These are phyloP conservation scores for Corrigiola litoralis DNA, from an alignment of 179 eudicot species.

Conservation along the genomic window DNA sequence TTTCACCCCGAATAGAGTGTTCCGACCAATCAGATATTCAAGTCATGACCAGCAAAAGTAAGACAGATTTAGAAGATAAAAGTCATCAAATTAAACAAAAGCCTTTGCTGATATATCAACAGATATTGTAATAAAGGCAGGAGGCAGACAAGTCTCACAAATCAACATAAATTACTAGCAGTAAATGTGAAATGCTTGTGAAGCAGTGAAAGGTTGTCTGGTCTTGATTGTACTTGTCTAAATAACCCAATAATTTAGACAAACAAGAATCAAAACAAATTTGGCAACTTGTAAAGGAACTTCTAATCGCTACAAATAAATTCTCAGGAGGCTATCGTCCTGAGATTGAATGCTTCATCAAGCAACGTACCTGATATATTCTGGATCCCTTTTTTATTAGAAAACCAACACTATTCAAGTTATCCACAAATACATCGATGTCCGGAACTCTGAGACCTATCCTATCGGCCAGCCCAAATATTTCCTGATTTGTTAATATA, in stretches of 20 bases:
- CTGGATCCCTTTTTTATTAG: conserved; percentile 90
- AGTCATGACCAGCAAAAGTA: no score
- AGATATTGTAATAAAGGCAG: no score
- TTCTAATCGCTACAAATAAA: not conserved
- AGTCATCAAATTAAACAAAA: not conserved
- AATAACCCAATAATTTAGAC: not conserved
- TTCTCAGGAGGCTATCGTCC: not conserved
- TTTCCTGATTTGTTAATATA: conserved; percentile 54
- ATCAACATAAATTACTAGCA: no score
- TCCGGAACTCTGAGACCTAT: conserved; percentile 89
- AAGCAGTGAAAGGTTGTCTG: no score
- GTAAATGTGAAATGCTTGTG: no score
- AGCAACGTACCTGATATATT: conserved; percentile 70
- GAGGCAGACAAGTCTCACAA: no score
- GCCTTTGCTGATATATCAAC: no score
- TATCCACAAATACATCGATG: conserved; percentile 76
- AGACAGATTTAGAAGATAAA: no score
- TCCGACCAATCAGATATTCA: not conserved
- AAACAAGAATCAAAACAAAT: not conserved
- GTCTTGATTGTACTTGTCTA: no score
- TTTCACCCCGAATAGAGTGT: no score
- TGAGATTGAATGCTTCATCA: not conserved
- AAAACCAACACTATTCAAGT: conserved; percentile 65
- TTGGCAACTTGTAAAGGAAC: not conserved
- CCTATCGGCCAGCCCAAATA: conserved; percentile 87